Base-by-base conservation (phyloP, 2,329 filamentous ascomycete genomes). In the Hypoxylon sp. region DNA sequence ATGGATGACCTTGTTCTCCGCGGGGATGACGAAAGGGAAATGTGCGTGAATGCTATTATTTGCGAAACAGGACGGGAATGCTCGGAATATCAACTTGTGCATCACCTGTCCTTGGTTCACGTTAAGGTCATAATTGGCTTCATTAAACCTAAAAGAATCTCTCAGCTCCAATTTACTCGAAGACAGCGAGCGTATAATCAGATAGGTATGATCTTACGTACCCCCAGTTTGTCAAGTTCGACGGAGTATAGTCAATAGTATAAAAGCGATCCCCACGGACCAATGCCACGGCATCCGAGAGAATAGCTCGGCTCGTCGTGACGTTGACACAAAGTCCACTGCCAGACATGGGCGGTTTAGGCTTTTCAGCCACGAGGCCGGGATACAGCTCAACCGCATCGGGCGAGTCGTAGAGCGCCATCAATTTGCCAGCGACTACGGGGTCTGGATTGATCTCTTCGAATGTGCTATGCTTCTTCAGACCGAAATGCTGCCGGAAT, bases 181-280 rank as follows among this genome's bases (percentile, higher is more conserved):
- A 6, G 19, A 14, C 5, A 42, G 9, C 31, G 5, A 11, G 1
- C 0, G 10, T 13, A 19, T 63, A 19, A 55, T 69, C 57, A 84
- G 90, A 57, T 37, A 11, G 90, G 57, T 37, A 11, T 5, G 8
- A 33, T 37, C 11, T 17, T 54, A 63, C 70, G 6, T 59, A 72
- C 65, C 90, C 90, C 89, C 89, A 92, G 76, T 90, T 91, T 2
- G 90, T 92, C 53, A 92, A 78, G 70, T 87, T 89, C 37, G 84
- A 84, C 0, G 89, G 75, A 1, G 87, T 85, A 71, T 86, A 90
- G 75, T 91, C 89, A 4, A 79, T 73, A 0, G 89, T 91, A 78
- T 90, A 90, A 79, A 90, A 90, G 14, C 90, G 82, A 71, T 92
- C 90, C 8, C 87, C 87, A 19, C 89, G 85, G 3, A 91, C 88